Evolutionary conservation across 1,284 basidiomycete genomes (phyloP), one percentile per base, ranked within the genome.

Genomic region (Ustilago curta): DNA sequence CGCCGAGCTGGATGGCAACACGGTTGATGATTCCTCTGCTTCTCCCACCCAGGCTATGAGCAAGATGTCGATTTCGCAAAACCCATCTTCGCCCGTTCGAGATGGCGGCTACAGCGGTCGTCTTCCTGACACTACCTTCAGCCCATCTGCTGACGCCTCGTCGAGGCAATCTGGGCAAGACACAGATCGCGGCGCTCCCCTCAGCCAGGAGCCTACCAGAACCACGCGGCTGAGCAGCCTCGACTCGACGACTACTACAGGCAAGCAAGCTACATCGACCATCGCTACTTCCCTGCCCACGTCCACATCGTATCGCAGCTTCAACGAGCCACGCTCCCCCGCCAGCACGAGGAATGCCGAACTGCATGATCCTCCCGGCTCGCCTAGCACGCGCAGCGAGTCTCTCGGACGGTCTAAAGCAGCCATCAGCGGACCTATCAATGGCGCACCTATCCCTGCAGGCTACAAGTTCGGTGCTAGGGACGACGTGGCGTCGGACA

Each of bases 381-480:
- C 73, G 23, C 73, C 73, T 39, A 61, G 59, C 11, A 45, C 42
- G 11, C 69, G 65, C 55, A 50, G 35, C 42, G 73, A 76, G 9
- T 29, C 60, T 16, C 61, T 69, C 23, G 40, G 52, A 18, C 52
- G 64, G 4, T 49, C 53, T 43, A 76, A 72, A 32, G 53, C 90
- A 47, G 93, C 94, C 85, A 96, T 96, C 61, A 94, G 93, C n/a
- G 92, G 90, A 0, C 94, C 94, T 35, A 88, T 95, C 85, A 91
- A 91, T 72, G 94, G 93, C 14, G 90, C 90, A 12, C 92, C 91
- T 32, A 93, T 97, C 40, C 93, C 93, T 8, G 89, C 90, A 48
- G 94, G 94, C 0, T 94, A 92, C 88, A 94, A 94, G 85, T 96
- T 96, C 67, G 86, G 86, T 52, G 75, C 73, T 16, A 63, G 59